phyloP scores from a whole-genome alignment of 345 rosid genomes.

The Lenwebbia sp. region DNA sequence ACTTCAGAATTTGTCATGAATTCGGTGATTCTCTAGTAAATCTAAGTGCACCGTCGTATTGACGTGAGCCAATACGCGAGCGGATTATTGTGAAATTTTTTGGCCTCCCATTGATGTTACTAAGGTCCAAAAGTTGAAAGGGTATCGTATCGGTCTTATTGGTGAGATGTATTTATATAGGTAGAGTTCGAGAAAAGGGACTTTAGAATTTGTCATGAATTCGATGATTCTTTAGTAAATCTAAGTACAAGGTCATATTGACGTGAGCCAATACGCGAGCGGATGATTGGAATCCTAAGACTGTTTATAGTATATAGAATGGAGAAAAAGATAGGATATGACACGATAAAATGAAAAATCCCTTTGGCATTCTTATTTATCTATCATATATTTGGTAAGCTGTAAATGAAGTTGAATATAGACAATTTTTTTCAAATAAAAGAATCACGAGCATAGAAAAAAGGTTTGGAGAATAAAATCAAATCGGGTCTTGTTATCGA shows the following conservation, averaged over 20 bases:
- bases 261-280: too few species aligned
- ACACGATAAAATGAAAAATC: background rate
- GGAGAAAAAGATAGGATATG: background rate
- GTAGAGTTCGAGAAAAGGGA: background rate
- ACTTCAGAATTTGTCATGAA: background rate
- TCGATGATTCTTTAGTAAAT: background rate
- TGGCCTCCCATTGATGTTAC: background rate
- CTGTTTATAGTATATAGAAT: rapidly evolving
- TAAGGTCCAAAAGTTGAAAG: background rate
- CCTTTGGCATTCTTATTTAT: rapidly evolving
- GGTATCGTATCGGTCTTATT: background rate
- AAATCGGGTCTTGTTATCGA: background rate
- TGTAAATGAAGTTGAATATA: background rate
- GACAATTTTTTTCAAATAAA: background rate
- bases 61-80: background rate
- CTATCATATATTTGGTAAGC: background rate
- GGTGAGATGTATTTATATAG: background rate
- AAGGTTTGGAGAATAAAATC: background rate
- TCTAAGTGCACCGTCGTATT: background rate
- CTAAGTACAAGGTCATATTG: background rate
- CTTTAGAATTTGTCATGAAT: background rate
- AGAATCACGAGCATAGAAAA: background rate
- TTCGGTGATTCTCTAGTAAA: background rate
- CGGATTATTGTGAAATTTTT: background rate
- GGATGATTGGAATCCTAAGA: background rate